Evolutionary conservation across 1,139 yeast species (phyloP), one percentile per base, ranked within the genome.

Genomic region (Citeromyces siamensis): DNA sequence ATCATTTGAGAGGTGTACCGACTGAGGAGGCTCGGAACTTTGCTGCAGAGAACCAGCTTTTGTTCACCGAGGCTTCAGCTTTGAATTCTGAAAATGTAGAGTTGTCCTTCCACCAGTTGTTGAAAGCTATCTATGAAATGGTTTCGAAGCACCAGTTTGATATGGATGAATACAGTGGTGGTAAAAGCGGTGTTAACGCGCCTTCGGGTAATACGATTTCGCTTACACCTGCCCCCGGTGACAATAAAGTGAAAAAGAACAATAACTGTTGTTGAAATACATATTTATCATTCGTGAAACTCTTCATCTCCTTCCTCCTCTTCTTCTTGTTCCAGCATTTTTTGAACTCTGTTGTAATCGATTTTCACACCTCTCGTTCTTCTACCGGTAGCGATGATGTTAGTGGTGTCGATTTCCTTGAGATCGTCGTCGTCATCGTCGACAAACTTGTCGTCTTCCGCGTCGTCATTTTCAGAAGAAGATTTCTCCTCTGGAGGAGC

Each of bases 41-140:
- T 65, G 96, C 98, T 35, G 75, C 83, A 44, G 98, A 93, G 60
- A 88, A 90, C 63, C 85, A 74, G 56, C 68, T 90, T 50, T 68
- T 90, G 51, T 90, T 90, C 58, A 88, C 95, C 37, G 98, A 90
- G 64, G 94, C 98, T n/a, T 80, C 94, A 42, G 98, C 98, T 14
- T 70, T 93, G 46, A 86, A 86, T 51, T 80, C 95, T 32, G 94
- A 90, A 52, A 93, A 93, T 58, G 98, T 90, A 41, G 98, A 90
- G 56, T 70, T 77, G 47, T 90, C 96, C 4, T 90, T 90, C 71
- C 86, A 86, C 57, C 94, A 86, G 56, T 73, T 93, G 47, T 73
- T 86, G 50, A 83, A 86, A 48, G 86, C 88, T 51, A 90, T 90
- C 51, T 88, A 88, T 62, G 95, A 88, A 52, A 83, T 82, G 85